Percentiles rank a stretch among this genome's conserved stretches.
Evolutionary conservation across 2,329 filamentous ascomycete genomes (phyloP).

Genomic region (Penicillium sp.): DNA sequence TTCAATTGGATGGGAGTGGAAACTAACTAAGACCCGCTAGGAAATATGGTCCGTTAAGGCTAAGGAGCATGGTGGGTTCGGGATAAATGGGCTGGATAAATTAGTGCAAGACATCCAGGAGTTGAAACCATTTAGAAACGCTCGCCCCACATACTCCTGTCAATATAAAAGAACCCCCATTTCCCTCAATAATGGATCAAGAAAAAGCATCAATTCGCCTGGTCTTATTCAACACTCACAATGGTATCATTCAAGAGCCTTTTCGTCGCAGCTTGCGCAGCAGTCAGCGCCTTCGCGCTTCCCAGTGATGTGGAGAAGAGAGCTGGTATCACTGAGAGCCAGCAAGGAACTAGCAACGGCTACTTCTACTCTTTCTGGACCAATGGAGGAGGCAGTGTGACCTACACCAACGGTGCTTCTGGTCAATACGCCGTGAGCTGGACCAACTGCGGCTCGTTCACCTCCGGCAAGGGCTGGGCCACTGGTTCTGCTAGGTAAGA

Average conservation of each 20-base stretch:
- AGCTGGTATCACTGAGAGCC: conserved; percentile 24
- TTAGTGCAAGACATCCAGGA: neutral
- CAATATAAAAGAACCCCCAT: conserved; percentile 3
- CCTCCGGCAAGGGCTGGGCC: conserved; percentile 61
- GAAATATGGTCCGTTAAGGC: neutral
- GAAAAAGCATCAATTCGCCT: neutral
- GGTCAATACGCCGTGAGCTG: conserved; percentile 51
- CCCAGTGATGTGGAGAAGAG: conserved; percentile 21
- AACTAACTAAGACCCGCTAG: neutral
- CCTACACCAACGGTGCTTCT: conserved; percentile 48
- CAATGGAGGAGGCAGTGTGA: conserved; percentile 46
- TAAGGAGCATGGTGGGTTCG: neutral
- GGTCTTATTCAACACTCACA: neutral
- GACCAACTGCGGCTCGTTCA: conserved; percentile 54
- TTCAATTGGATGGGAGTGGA: neutral
- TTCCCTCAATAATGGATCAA: neutral
- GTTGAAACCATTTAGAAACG: neutral
- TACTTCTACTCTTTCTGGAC: conserved; percentile 56
- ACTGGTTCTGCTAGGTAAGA: conserved; percentile 53
- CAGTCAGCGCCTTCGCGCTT: conserved; percentile 24
- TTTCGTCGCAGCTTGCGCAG: conserved; percentile 24
- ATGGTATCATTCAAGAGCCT: conserved; percentile 32
- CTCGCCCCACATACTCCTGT: neutral
- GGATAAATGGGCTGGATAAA: conserved; percentile 9
- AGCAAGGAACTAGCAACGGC: conserved; percentile 41